A percentile compares a stretch with the other conserved stretches of the same genome.
Conservation (phyloP, 1,139 yeast genomes). For the Komagataea norvegica region DNA sequence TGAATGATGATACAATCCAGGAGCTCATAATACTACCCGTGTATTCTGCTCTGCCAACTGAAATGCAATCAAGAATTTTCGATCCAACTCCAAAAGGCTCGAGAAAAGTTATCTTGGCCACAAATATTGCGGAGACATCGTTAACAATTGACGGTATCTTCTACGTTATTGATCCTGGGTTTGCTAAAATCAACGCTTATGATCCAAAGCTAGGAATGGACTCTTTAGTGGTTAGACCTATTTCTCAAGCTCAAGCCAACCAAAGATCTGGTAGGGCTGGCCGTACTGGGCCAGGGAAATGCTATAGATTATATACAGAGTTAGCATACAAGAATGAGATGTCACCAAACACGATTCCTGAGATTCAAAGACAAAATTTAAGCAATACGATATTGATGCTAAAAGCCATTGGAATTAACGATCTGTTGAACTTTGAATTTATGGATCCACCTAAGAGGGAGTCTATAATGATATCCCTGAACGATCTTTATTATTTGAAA, state of each 20-base stretch:
- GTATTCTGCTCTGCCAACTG: constrained; percentile 86
- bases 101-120: constrained; percentile 87
- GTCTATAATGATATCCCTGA: constrained; percentile 72
- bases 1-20: constrained; percentile 53
- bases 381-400: constrained; percentile 82
- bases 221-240: constrained; percentile 75
- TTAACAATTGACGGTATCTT: constrained; percentile 89
- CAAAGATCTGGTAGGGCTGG: constrained; percentile 98
- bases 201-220: constrained; percentile 92
- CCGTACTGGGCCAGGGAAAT: constrained; percentile 93
- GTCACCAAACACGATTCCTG: constrained; percentile 84
- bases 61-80: constrained; percentile 73
- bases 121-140: constrained; percentile 96
- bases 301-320: constrained; percentile 83
- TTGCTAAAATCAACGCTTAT: constrained; percentile 80
- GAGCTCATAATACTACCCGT: constrained; percentile 83
- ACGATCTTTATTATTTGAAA: constrained; percentile 74
- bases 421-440: constrained; percentile 23
- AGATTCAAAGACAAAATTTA: constrained; percentile 86
- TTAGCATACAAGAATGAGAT: constrained; percentile 82
- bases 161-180: constrained; percentile 90
- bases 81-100: constrained; percentile 79
- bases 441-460: constrained; percentile 80
- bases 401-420: constrained; percentile 89
- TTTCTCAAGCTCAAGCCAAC: constrained; percentile 91